These are phyloP conservation scores for Kluyveromyces marxianus DNA, from an alignment of 1,139 yeast genomes.

Conservation along the genomic window DNA sequence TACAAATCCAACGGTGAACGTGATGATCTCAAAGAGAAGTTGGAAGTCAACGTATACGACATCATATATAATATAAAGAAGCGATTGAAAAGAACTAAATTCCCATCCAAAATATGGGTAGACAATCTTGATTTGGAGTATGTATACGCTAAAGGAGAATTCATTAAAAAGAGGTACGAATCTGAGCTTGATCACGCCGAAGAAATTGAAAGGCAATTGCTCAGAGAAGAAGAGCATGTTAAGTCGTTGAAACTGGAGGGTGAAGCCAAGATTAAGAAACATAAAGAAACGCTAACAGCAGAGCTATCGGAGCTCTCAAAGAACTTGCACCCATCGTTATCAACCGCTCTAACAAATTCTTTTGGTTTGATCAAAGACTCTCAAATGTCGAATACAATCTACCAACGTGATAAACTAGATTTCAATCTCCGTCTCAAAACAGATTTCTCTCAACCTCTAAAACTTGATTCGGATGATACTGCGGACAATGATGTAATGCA, in stretches of 20 bases:
- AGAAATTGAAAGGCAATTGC: constrained; percentile 18
- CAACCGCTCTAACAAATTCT: constrained; percentile 22
- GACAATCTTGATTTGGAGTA: constrained; percentile 26
- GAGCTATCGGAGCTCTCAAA: constrained; percentile 16
- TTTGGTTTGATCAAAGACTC: constrained; percentile 19
- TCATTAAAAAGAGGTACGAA: constrained; percentile 21
- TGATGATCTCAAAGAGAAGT: constrained; percentile 13
- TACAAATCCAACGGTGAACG: constrained; percentile 7
- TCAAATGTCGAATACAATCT: constrained; percentile 8
- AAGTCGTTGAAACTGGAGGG: constrained; percentile 14
- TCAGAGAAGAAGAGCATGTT: constrained; percentile 15
- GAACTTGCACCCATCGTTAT: constrained; percentile 24
- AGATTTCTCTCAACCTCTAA: constrained; percentile 1
- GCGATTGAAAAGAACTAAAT: constrained; percentile 16
- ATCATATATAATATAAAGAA: constrained; percentile 19
- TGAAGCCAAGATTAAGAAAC: constrained; percentile 9
- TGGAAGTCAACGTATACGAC: constrained; percentile 19
- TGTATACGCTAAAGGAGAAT: constrained; percentile 25
- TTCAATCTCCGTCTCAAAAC: constrained; percentile 11
- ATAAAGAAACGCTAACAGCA: constrained; percentile 9
- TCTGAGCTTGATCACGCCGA: constrained; percentile 22
- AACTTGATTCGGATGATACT: background rate
- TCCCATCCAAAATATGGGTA: constrained; percentile 23
- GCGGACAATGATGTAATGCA: background rate
- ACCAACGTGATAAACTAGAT: constrained; percentile 13